phyloP scores from a whole-genome alignment of 2,329 filamentous ascomycete species.

The Calycina herbarum region DNA sequence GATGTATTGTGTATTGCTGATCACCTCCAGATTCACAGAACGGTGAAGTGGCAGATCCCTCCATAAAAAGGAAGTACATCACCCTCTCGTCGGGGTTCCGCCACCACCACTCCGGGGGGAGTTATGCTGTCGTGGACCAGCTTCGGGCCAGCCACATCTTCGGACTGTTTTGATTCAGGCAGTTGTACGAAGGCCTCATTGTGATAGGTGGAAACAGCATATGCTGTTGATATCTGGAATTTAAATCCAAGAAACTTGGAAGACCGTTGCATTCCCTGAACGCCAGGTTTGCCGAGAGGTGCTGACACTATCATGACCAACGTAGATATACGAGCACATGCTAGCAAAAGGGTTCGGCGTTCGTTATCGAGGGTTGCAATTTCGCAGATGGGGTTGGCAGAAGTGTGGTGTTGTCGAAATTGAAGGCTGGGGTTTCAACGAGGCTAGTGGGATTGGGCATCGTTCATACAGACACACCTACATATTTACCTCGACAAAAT shows the following conservation, averaged over 20 bases:
- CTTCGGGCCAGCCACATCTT: not conserved
- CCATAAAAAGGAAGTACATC: not conserved
- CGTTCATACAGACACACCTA: too few species aligned
- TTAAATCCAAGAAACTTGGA: too few species aligned
- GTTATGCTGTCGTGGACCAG: not conserved
- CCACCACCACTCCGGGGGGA: not conserved
- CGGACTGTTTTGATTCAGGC: not conserved
- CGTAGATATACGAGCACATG: not conserved
- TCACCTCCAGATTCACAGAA: not conserved
- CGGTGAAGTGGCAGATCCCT: not conserved
- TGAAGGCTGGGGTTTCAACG: not conserved
- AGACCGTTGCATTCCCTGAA: not conserved
- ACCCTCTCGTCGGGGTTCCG: not conserved
- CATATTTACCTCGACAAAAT: too few species aligned
- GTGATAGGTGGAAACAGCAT: not conserved
- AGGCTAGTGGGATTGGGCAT: too few species aligned
- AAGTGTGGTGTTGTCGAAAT: constrained; percentile 1
- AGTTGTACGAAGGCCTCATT: not conserved
- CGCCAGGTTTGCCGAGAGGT: not conserved
- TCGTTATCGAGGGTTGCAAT: not conserved
- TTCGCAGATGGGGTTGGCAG: not conserved
- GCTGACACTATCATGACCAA: not conserved
- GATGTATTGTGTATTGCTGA: not conserved
- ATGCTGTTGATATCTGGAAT: too few species aligned
- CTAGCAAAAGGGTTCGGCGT: not conserved